These are phyloP conservation scores for Fusarium citri DNA, from an alignment of 2,329 filamentous ascomycete genomes.

Conservation along the genomic window DNA sequence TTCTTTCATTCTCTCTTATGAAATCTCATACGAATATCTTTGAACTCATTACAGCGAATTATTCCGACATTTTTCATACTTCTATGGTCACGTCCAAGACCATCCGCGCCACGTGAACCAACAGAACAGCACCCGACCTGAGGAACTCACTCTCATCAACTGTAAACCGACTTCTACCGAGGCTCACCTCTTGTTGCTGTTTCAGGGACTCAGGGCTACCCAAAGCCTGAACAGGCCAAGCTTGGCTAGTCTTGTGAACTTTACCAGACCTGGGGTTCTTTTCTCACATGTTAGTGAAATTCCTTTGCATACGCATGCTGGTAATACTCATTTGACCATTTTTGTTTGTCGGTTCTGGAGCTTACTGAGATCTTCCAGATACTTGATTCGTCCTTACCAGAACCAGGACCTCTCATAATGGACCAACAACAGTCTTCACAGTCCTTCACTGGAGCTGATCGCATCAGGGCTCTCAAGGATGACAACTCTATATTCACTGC, in stretches of 20 bases:
- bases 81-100: conserved; percentile 28
- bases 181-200: conserved; percentile 8
- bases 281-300: conserved; percentile 44
- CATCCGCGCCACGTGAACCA: conserved; percentile 38
- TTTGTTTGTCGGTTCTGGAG: not conserved
- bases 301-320: conserved; percentile 10
- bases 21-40: not conserved
- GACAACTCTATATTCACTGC: conserved; percentile 65
- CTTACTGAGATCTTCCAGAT: conserved; percentile 8
- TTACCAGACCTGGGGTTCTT: conserved; percentile 15
- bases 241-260: conserved; percentile 12
- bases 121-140: conserved; percentile 23
- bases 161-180: conserved; percentile 33
- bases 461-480: conserved; percentile 55
- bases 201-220: conserved; percentile 3
- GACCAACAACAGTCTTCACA: conserved; percentile 34
- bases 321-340: not conserved
- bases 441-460: conserved; percentile 49
- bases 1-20: not conserved
- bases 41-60: conserved; percentile 8
- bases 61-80: conserved; percentile 20
- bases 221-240: conserved; percentile 15
- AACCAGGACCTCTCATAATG: conserved; percentile 11
- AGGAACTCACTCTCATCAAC: conserved; percentile 10
- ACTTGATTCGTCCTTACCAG: not conserved